These are phyloP conservation scores for Tetracladium maxilliforme DNA, from an alignment of 2,329 filamentous ascomycete species.

Conservation along the genomic window DNA sequence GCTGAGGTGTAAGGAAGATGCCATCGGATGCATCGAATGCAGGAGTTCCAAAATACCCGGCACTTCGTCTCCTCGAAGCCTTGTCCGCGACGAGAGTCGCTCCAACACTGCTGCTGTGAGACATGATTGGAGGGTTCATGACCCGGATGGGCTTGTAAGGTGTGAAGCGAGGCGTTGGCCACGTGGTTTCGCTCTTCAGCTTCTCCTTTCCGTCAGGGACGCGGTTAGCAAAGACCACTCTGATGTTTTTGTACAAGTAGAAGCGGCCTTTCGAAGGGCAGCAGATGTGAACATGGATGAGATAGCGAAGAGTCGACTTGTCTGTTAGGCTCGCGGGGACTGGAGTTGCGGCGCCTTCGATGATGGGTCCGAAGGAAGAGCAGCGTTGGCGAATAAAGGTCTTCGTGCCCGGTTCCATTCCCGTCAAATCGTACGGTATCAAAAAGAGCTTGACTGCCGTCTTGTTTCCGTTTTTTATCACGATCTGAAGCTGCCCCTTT, in stretches of 20 bases:
- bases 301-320: constrained; percentile 68
- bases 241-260: constrained; percentile 82
- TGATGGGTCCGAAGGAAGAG: constrained; percentile 75
- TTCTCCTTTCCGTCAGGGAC: constrained; percentile 93
- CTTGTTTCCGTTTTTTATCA: constrained; percentile 97
- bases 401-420: constrained; percentile 89
- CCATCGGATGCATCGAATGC: constrained; percentile 12
- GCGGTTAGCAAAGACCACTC: constrained; percentile 91
- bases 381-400: constrained; percentile 91
- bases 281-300: constrained; percentile 89
- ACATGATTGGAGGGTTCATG: constrained; percentile 22
- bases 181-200: constrained; percentile 75
- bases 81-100: constrained; percentile 43
- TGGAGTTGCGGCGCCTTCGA: constrained; percentile 33
- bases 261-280: constrained; percentile 70
- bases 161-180: constrained; percentile 76
- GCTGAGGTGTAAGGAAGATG: constrained; percentile 8
- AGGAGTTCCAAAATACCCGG: constrained; percentile 24
- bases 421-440: constrained; percentile 79
- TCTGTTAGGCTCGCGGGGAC: constrained; percentile 30
- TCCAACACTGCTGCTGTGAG: constrained; percentile 21
- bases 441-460: constrained; percentile 94
- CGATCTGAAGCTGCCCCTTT: constrained; percentile 86
- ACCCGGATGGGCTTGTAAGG: constrained; percentile 59
- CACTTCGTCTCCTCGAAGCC: constrained; percentile 40